Conservation (phyloP, 2,329 filamentous ascomycete genomes). For the Fusarium oxysporum region DNA sequence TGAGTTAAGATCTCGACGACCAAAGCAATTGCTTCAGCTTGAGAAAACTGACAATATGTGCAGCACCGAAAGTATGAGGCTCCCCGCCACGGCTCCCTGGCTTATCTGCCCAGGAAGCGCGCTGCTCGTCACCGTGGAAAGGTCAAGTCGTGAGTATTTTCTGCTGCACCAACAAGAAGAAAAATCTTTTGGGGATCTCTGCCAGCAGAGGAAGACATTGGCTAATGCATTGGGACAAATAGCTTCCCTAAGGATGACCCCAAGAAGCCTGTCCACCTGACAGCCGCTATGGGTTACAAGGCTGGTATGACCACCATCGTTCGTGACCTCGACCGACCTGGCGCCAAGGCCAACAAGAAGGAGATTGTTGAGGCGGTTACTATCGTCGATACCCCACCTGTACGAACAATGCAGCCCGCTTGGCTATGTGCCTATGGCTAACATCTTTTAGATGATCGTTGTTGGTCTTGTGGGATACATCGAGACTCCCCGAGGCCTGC, state of each 20-base stretch:
- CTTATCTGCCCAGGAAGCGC: conserved; percentile 90
- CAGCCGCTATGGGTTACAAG: conserved; percentile 99
- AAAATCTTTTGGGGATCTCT: neutral
- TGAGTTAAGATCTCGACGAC: conserved; percentile 44
- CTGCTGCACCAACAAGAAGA: neutral
- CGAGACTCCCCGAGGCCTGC: conserved; percentile 98
- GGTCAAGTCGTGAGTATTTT: conserved; percentile 89
- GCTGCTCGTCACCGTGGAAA: conserved; percentile 94
- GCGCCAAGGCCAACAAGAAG: conserved; percentile 99
- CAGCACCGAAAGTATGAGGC: conserved; percentile 77
- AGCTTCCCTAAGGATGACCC: conserved; percentile 99
- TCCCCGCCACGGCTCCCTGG: conserved; percentile 94
- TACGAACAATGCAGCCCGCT: conserved; percentile 89
- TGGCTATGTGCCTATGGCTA: conserved; percentile 79
- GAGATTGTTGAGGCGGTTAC: conserved; percentile 91
- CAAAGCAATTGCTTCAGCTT: conserved; percentile 46
- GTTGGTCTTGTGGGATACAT: conserved; percentile 99
- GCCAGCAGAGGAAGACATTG: conserved; percentile 8
- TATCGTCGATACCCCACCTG: conserved; percentile 93
- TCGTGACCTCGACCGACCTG: conserved; percentile 98
- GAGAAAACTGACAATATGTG: conserved; percentile 34
- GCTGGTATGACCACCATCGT: conserved; percentile 99
- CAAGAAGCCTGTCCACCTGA: conserved; percentile 99
- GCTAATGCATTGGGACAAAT: conserved; percentile 49
- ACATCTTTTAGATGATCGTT: conserved; percentile 93